Percentiles rank a stretch among this genome's conserved stretches.
Conservation (phyloP, 345 rosid species). For the Atalantia buxifolia region DNA sequence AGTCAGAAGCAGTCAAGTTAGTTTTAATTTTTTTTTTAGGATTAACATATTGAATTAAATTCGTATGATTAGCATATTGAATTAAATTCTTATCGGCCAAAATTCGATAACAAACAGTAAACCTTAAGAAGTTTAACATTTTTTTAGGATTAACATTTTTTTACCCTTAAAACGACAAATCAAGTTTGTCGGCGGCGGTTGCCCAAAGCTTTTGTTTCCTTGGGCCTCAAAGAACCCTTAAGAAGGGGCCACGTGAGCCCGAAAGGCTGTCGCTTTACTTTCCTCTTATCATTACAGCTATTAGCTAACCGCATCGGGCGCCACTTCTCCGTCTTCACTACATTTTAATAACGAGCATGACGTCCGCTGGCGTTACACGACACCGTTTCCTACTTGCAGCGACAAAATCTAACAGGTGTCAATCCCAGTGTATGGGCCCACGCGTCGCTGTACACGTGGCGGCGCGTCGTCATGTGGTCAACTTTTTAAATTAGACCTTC, state of each 20-base stretch:
- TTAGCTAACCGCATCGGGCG: not conserved
- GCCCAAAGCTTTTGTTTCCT: not conserved
- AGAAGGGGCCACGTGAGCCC: not conserved
- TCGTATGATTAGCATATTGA: no score
- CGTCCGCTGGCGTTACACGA: not conserved
- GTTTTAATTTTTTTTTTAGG: no score
- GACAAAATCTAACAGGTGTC: not conserved
- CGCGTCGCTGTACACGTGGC: not conserved
- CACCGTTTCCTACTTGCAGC: not conserved
- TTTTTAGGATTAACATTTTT: no score
- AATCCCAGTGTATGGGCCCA: not conserved
- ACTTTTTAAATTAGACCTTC: not conserved
- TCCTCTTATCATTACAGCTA: slow-evolving; percentile 4
- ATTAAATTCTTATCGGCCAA: no score
- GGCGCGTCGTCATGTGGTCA: not conserved
- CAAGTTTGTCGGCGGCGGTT: not conserved
- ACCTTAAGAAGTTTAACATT: no score
- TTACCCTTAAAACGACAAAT: no score
- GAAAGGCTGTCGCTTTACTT: not conserved
- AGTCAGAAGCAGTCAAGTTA: no score
- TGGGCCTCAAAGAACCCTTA: not conserved
- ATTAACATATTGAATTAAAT: no score
- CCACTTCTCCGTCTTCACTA: not conserved
- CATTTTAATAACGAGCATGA: not conserved
- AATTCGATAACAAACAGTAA: no score